phyloP scores from a whole-genome alignment of 768 basidiomycete genomes.

The Tylopilus sp. region DNA sequence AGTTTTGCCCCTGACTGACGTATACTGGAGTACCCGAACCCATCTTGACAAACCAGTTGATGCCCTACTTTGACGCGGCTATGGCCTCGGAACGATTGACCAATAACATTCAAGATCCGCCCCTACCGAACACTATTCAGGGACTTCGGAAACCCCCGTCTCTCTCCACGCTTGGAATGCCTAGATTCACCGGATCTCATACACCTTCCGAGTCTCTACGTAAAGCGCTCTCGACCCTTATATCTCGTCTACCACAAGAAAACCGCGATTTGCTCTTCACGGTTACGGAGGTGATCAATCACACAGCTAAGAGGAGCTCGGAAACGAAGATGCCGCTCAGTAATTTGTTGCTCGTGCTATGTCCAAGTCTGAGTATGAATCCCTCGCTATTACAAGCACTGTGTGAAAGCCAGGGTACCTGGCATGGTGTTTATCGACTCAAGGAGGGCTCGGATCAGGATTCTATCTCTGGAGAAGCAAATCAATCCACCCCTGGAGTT shows the following conservation, averaged over 20 bases:
- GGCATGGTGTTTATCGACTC: slow-evolving; percentile 38
- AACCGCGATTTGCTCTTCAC: slow-evolving; percentile 84
- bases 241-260: slow-evolving; percentile 69
- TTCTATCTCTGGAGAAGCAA: not conserved
- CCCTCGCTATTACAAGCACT: slow-evolving; percentile 68
- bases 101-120: slow-evolving; percentile 24
- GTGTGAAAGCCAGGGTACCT: slow-evolving; percentile 68
- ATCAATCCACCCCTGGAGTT: not conserved
- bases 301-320: slow-evolving; percentile 61
- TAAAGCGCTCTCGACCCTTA: slow-evolving; percentile 56
- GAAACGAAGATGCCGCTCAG: slow-evolving; percentile 92
- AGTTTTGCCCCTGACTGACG: slow-evolving; percentile 3
- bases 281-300: slow-evolving; percentile 74
- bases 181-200: slow-evolving; percentile 56
- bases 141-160: slow-evolving; percentile 73
- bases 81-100: slow-evolving; percentile 51
- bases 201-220: slow-evolving; percentile 59
- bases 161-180: slow-evolving; percentile 74
- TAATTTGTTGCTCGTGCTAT: slow-evolving; percentile 85
- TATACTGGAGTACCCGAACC: slow-evolving; percentile 71
- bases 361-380: slow-evolving; percentile 80
- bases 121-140: slow-evolving; percentile 36
- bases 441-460: slow-evolving; percentile 8
- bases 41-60: slow-evolving; percentile 69
- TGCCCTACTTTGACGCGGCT: slow-evolving; percentile 77